These are phyloP conservation scores for Trichoderma brevicompactum DNA, from an alignment of 2,329 filamentous ascomycete species.

Conservation along the genomic window DNA sequence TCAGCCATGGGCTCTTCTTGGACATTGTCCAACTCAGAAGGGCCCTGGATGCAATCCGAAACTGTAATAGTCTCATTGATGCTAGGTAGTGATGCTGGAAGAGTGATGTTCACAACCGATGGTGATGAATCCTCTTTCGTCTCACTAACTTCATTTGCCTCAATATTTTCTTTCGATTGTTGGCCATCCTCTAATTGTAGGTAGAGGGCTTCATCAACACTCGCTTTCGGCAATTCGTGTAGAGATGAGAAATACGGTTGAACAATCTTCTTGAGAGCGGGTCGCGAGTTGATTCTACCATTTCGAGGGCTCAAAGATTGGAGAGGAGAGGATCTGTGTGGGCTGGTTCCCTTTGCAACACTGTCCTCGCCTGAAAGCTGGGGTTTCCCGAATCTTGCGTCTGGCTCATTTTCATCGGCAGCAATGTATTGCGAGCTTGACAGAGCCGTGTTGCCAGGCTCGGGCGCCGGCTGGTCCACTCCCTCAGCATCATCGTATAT, in stretches of 20 bases:
- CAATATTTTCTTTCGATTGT: conserved; percentile 9
- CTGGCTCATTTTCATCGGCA: not conserved
- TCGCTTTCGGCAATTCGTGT: not conserved
- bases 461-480: not conserved
- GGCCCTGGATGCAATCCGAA: not conserved
- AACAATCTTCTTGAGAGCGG: conserved; percentile 23
- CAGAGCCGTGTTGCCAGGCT: not conserved
- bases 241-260: conserved; percentile 6
- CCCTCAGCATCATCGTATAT: conserved; percentile 10
- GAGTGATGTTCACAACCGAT: not conserved
- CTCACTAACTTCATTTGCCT: not conserved
- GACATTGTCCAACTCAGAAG: not conserved
- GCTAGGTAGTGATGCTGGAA: not conserved
- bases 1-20: not conserved
- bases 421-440: not conserved
- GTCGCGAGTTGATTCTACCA: conserved; percentile 17
- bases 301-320: conserved; percentile 23
- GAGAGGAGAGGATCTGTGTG: not conserved
- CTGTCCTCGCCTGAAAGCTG: not conserved
- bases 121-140: not conserved
- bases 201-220: not conserved
- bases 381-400: not conserved
- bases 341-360: not conserved
- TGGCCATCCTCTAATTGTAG: not conserved
- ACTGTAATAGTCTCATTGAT: not conserved